Conservation (phyloP, 805 yeast species). For the Scheffersomyces stipitis region DNA sequence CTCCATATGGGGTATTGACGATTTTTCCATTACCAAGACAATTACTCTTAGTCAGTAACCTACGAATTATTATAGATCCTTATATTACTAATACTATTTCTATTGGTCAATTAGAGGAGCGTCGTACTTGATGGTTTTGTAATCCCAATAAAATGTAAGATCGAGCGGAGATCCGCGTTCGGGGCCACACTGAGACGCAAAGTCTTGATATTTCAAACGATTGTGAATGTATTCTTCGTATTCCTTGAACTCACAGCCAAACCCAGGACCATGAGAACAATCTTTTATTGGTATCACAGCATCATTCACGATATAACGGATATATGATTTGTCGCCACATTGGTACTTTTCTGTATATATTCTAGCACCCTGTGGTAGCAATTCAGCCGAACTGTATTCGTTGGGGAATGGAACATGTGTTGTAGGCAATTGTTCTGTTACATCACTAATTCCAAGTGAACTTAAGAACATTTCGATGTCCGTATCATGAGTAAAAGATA, state of each 20-base stretch:
- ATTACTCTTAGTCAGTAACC: conserved; percentile 25
- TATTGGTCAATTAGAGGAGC: conserved; percentile 8
- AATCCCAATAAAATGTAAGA: conserved; percentile 46
- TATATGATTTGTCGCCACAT: conserved; percentile 32
- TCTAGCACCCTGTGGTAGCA: conserved; percentile 41
- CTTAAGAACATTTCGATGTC: conserved; percentile 59
- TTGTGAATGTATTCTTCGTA: conserved; percentile 28
- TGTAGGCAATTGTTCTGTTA: conserved; percentile 42
- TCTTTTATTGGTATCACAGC: conserved; percentile 35
- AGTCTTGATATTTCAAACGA: conserved; percentile 27
- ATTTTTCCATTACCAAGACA: conserved; percentile 36
- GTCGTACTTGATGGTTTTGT: conserved; percentile 18
- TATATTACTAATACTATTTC: neutral
- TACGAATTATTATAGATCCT: neutral
- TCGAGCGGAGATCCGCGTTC: conserved; percentile 15
- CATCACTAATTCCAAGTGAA: conserved; percentile 57
- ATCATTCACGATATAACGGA: conserved; percentile 37
- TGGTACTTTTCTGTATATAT: conserved; percentile 33
- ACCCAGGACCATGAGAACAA: conserved; percentile 40
- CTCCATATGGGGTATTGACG: conserved; percentile 44
- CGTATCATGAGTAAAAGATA: conserved; percentile 74
- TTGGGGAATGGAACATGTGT: conserved; percentile 47
- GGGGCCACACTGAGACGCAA: conserved; percentile 23
- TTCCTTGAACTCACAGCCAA: conserved; percentile 37
- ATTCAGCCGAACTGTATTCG: conserved; percentile 42